Evolutionary conservation across 148 eudicot species (phyloP).

Genomic region (Beta vulgaris): DNA sequence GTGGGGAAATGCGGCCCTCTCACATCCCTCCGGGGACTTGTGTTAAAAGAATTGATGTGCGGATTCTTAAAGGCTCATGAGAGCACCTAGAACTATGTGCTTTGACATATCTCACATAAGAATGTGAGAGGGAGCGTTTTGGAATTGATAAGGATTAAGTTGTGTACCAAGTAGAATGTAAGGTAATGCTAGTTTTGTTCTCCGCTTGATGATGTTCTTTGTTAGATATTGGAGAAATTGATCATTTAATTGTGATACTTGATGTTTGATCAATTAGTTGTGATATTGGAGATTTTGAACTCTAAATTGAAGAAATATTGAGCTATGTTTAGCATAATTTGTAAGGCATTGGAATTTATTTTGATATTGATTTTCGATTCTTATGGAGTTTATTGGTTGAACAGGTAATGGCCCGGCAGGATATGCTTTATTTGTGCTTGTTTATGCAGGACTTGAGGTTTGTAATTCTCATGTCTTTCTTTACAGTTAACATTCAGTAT

Average conservation of each 20-base stretch:
- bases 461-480: slow-evolving; percentile 22
- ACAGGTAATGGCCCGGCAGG: slow-evolving; percentile 99
- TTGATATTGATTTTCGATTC: slow-evolving; percentile 4
- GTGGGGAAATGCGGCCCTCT: no score
- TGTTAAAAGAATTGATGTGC: no score
- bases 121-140: no score
- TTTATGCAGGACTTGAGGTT: slow-evolving; percentile 98
- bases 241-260: background rate
- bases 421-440: slow-evolving; percentile 86
- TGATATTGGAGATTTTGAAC: no score
- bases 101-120: no score
- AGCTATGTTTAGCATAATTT: background rate
- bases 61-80: no score
- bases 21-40: no score
- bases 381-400: slow-evolving; percentile 13
- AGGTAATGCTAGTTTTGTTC: background rate
- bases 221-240: background rate
- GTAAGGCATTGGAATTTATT: background rate
- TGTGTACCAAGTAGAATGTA: no score
- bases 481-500: background rate
- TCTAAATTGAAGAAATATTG: background rate
- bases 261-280: background rate
- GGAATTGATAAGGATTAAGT: no score
- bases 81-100: no score
- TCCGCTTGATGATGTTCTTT: background rate